Conservation (phyloP, 148 eudicot species). For the Salicornia ramosissima region DNA sequence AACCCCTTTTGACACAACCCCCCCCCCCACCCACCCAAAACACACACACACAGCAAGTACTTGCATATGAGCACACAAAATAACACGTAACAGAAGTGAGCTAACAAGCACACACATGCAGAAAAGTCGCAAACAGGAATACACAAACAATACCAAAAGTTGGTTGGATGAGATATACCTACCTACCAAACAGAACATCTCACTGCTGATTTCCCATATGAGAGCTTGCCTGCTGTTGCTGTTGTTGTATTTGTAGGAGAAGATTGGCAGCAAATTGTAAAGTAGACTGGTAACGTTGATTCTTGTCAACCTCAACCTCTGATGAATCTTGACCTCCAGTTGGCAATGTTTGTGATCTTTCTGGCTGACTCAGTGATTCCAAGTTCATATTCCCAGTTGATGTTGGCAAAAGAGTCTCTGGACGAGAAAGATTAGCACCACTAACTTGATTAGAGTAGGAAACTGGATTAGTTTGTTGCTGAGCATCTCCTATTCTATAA, state of each 20-base stretch:
- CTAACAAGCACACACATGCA: constrained; percentile 4
- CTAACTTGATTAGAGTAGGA: constrained; percentile 38
- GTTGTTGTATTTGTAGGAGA: constrained; percentile 72
- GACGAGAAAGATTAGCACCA: constrained; percentile 31
- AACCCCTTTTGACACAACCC: background rate
- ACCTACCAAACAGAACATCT: constrained; percentile 33
- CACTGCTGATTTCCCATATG: constrained; percentile 53
- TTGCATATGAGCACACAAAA: background rate
- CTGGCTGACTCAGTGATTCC: constrained; percentile 37
- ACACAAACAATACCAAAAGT: constrained; percentile 5
- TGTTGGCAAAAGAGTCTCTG: constrained; percentile 29
- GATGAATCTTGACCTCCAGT: constrained; percentile 42
- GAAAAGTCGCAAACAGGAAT: background rate
- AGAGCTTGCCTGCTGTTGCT: constrained; percentile 37
- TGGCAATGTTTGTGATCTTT: constrained; percentile 37
- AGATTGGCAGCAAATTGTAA: constrained; percentile 88
- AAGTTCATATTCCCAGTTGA: constrained; percentile 30
- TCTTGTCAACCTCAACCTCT: constrained; percentile 72
- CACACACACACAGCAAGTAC: background rate
- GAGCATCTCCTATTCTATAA: constrained; percentile 39
- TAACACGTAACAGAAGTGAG: background rate
- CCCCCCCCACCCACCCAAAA: background rate
- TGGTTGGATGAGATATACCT: constrained; percentile 25
- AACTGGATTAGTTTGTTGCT: constrained; percentile 35
- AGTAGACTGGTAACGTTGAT: constrained; percentile 79